Conservation (phyloP, 2,329 filamentous ascomycete genomes). For the Xenoacremonium recifei region DNA sequence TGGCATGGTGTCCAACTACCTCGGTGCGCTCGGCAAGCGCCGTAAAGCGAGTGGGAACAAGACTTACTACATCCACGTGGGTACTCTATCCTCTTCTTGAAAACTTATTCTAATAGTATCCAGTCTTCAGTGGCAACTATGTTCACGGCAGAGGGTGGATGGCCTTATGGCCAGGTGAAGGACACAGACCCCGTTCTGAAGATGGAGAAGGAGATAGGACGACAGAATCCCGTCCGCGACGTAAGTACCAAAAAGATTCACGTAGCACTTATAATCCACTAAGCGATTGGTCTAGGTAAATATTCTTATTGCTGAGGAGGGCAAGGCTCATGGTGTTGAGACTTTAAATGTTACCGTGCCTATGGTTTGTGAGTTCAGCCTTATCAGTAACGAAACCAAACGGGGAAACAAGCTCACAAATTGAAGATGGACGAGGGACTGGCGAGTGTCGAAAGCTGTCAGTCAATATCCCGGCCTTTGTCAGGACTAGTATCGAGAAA, state of each 20-base stretch:
- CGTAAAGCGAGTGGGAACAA: constrained; percentile 23
- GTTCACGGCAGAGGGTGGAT: constrained; percentile 29
- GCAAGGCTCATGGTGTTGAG: constrained; percentile 26
- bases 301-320: constrained; percentile 25
- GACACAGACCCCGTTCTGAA: constrained; percentile 30
- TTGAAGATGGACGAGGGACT: constrained; percentile 31
- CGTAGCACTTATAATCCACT: not conserved
- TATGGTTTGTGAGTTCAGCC: constrained; percentile 24
- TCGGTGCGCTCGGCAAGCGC: constrained; percentile 32
- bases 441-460: constrained; percentile 34
- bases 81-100: not conserved
- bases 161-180: constrained; percentile 28
- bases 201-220: constrained; percentile 27
- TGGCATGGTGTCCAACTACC: constrained; percentile 23
- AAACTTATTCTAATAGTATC: not conserved
- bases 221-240: constrained; percentile 24
- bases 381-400: too few species aligned
- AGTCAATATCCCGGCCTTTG: constrained; percentile 28
- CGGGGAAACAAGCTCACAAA: not conserved
- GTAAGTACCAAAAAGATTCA: constrained; percentile 13
- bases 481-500: constrained; percentile 27
- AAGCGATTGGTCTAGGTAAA: constrained; percentile 22
- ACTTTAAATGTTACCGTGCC: constrained; percentile 29
- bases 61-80: constrained; percentile 33
- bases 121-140: constrained; percentile 27